phyloP scores from a whole-genome alignment of 1,139 yeast species.

The Zygosaccharomyces sapae region DNA sequence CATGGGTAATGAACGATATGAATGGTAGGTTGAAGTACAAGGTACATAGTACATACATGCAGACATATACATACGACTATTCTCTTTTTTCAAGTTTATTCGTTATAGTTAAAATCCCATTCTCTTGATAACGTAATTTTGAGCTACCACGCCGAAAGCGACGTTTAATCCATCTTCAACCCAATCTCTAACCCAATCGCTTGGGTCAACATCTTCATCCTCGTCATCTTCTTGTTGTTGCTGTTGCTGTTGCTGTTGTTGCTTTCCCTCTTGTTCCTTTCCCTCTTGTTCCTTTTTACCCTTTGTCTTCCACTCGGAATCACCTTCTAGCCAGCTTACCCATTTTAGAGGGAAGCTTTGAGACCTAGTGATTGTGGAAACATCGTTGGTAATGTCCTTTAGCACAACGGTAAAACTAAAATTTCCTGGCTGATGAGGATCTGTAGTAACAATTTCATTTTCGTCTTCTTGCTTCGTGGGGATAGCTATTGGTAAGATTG shows the following conservation, averaged over 20 bases:
- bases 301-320: slow-evolving; percentile 33
- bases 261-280: slow-evolving; percentile 7
- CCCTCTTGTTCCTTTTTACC: slow-evolving; percentile 24
- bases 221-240: slow-evolving; percentile 30
- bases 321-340: slow-evolving; percentile 76
- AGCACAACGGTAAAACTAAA: slow-evolving; percentile 69
- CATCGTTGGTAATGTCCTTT: slow-evolving; percentile 72
- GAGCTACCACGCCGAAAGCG: slow-evolving; percentile 82
- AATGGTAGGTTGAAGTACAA: slow-evolving; percentile 2
- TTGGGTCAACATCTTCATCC: slow-evolving; percentile 69
- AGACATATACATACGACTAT: neutral
- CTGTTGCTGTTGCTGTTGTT: slow-evolving; percentile 20
- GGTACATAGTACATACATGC: neutral
- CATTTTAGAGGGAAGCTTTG: slow-evolving; percentile 88
- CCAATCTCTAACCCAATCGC: slow-evolving; percentile 96
- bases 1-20: slow-evolving; percentile 21
- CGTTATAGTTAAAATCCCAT: slow-evolving; percentile 55
- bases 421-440: slow-evolving; percentile 41
- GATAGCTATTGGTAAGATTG: slow-evolving; percentile 59
- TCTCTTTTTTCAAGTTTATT: neutral
- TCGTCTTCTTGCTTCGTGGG: slow-evolving; percentile 32
- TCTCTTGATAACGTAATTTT: slow-evolving; percentile 81
- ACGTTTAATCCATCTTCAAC: slow-evolving; percentile 75
- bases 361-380: slow-evolving; percentile 69
- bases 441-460: slow-evolving; percentile 38